Base-by-base conservation (phyloP, 1,284 basidiomycete species). In the Rugosomyces carneus region DNA sequence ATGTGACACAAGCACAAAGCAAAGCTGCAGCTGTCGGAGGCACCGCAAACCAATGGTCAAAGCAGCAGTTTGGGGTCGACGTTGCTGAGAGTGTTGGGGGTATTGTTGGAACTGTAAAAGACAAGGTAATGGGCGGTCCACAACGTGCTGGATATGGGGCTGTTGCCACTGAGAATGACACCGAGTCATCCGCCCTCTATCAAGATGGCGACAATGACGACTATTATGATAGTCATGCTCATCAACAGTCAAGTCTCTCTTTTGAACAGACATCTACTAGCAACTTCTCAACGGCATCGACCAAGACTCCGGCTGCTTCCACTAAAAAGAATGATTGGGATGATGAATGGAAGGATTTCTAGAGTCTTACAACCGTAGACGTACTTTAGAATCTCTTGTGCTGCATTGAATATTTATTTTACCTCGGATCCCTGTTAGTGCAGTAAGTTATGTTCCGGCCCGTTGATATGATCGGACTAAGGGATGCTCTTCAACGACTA, bases 291-390 rank as follows among this genome's bases (percentile, higher is more conserved):
- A 37, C 60, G 40, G 29, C 52, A 40, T 41, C 47, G 45, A 42
- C 59, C 34, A 51, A 58, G 48, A 40, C 44, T 23, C 48, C 58
- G 48, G 24, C 37, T 16, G 19, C 48, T 4, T 13, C 36, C 1
- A 49, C 58, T 41, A 77, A 79, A 58, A 69, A 67, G 35, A 76
- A 73, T 47, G 76, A 77, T 36, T 86, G 84, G 80, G 82, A 78
- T 49, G 81, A 76, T 45, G 84, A 87, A 34, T 89, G 85, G 84
- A 81, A 86, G 63, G 82, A 84, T 58, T 87, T 87, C 58, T 87
- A 73, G 69, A 55, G 38, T 26, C 23, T 37, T 13, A 34, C 20
- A 43, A 47, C 23, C 13, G 29, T 44, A 31, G 19, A 37, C 18
- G 16, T 34, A 32, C 32, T 37, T 34, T 11, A 31, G 15, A 27